Evolutionary conservation across 2,329 filamentous ascomycete species (phyloP), one percentile per base, ranked within the genome.

Genomic region (Fusarium sp.): DNA sequence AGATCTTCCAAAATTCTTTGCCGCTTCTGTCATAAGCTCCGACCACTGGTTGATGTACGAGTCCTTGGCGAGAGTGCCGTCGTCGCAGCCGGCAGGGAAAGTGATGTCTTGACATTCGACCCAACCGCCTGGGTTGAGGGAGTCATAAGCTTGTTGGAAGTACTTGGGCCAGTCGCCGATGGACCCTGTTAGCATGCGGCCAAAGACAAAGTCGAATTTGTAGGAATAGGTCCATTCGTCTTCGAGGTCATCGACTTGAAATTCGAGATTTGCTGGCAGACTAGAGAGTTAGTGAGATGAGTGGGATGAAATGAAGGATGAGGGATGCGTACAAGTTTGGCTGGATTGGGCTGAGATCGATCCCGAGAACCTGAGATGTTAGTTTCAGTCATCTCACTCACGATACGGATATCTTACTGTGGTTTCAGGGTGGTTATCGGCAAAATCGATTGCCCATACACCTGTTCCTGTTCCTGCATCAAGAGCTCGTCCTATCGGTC

Each of bases 381-480:
- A 46, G 30, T 45, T 10, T 39, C 2, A 5, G 3, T 2, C 0
- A 7, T 7, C 9, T 12, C 34, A 7, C 10, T n/a, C 10, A 37
- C 7, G 34, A n/a, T 37, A 11, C 8, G 4, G 9, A 7, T n/a
- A 13, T 4, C 18, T 7, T 58, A 57, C 78, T 62, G 78, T 51
- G 21, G 79, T 65, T 8, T 78, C 70, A 3, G 77, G 77, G 18
- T 79, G 74, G 7, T 73, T 66, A 12, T 78, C 77, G 7, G 76
- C 76, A 66, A 84, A 80, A 58, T 85, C 84, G 12, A 85, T 81
- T 6, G 79, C 79, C 81, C 81, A 83, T 11, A 79, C 74, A 19
- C 83, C 83, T 4, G 84, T 86, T 0, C 84, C 84, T 3, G 83
- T 85, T n/a, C 84, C 84, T 26, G 84, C 71, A 71, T 86, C 84